phyloP scores from a whole-genome alignment of 495 filamentous ascomycete species.

The Trichoderma asperelloides region DNA sequence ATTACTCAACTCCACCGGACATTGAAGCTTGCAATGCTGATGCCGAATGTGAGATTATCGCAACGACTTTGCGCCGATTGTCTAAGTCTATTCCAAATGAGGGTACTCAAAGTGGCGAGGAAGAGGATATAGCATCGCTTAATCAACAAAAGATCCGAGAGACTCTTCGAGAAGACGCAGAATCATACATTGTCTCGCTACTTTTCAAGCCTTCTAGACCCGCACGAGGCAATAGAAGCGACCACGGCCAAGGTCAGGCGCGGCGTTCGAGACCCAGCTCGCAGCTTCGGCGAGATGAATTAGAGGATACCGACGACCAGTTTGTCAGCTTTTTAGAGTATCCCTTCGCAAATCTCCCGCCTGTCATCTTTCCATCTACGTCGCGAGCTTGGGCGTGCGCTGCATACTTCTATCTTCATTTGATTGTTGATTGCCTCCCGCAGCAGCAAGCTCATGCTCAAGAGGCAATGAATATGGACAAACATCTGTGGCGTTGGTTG shows the following conservation, averaged over 20 bases:
- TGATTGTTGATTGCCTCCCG: not conserved
- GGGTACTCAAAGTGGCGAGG: not conserved
- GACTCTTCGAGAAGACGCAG: not conserved
- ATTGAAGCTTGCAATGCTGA: conserved; percentile 20
- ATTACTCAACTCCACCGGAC: conserved; percentile 13
- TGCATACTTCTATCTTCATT: conserved; percentile 19
- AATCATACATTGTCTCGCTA: not conserved
- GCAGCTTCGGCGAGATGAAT: not conserved
- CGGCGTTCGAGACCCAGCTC: not conserved
- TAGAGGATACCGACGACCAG: not conserved
- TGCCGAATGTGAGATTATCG: conserved; percentile 16
- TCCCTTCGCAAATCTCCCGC: conserved; percentile 6
- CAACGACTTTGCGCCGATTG: conserved; percentile 16
- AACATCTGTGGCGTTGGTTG: conserved; percentile 3
- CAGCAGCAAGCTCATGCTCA: not conserved
- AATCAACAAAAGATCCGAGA: not conserved
- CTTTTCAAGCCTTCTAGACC: not conserved
- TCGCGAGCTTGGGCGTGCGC: conserved; percentile 20
- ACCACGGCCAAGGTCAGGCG: not conserved
- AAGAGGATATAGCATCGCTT: not conserved
- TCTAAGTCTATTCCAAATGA: not conserved
- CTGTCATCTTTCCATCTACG: conserved; percentile 13
- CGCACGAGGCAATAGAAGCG: not conserved
- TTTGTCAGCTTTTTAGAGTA: not conserved
- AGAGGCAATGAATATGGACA: not conserved